Conservation (phyloP, 768 basidiomycete species). For the Chlorophyllum brunneum region DNA sequence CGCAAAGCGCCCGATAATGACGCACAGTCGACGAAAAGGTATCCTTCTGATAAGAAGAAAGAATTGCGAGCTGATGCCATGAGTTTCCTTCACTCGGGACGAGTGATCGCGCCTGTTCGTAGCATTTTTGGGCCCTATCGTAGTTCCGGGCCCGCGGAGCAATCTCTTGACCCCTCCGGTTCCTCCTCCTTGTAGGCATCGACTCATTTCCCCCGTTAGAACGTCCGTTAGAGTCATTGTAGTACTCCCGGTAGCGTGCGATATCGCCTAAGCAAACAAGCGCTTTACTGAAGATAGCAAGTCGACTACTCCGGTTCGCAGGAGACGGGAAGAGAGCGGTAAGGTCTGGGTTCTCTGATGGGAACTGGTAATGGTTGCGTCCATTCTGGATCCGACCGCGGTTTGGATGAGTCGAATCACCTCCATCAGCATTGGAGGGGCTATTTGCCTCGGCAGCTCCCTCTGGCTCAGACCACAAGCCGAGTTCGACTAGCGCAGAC, state of each 20-base stretch:
- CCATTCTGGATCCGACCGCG: constrained; percentile 28
- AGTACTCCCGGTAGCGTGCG: constrained; percentile 88
- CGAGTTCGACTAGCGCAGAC: constrained; percentile 52
- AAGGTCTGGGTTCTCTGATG: constrained; percentile 46
- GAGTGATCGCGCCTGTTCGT: constrained; percentile 79
- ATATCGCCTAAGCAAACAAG: constrained; percentile 93
- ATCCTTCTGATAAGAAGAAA: constrained; percentile 82
- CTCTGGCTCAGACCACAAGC: constrained; percentile 42
- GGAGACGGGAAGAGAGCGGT: constrained; percentile 23
- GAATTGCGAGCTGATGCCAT: constrained; percentile 93
- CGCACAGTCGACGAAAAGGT: constrained; percentile 76
- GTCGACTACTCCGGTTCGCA: constrained; percentile 50
- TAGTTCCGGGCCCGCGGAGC: constrained; percentile 64
- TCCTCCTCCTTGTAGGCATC: constrained; percentile 37
- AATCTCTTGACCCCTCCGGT: constrained; percentile 42
- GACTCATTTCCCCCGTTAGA: constrained; percentile 69
- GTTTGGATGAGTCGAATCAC: constrained; percentile 2
- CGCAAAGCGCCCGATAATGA: constrained; percentile 91
- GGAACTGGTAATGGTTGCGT: constrained; percentile 63
- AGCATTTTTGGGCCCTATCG: constrained; percentile 72
- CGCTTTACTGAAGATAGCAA: constrained; percentile 82
- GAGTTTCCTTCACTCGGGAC: constrained; percentile 90
- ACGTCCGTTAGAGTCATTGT: constrained; percentile 68
- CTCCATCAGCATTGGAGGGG: constrained; percentile 17
- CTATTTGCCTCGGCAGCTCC: constrained; percentile 25